A percentile compares a stretch with the other conserved stretches of the same genome.
Conservation (phyloP, 768 basidiomycete genomes). For the Sistotremastrum niveocremeum region DNA sequence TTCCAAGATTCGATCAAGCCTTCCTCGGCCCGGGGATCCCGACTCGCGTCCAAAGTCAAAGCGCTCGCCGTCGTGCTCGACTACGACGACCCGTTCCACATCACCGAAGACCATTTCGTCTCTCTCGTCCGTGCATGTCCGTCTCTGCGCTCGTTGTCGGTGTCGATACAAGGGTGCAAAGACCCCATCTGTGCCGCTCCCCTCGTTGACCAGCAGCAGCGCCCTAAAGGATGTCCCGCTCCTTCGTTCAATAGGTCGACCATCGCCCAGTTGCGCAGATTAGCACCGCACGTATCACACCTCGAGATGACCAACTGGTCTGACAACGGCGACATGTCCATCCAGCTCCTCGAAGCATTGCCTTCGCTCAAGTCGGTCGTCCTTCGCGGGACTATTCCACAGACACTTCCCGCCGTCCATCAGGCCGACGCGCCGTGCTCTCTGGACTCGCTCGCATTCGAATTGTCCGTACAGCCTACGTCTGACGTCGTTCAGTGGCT, state of each 20-base stretch:
- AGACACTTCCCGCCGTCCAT: slow-evolving; percentile 28
- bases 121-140: slow-evolving; percentile 45
- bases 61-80: slow-evolving; percentile 47
- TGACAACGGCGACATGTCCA: slow-evolving; percentile 39
- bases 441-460: slow-evolving; percentile 43
- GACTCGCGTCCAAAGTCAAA: slow-evolving; percentile 39
- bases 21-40: slow-evolving; percentile 31
- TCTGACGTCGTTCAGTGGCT: slow-evolving; percentile 59
- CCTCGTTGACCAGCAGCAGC: no score
- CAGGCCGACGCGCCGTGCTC: slow-evolving; percentile 30
- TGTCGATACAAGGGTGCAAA: slow-evolving; percentile 46
- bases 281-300: slow-evolving; percentile 34
- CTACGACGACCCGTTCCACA: slow-evolving; percentile 48
- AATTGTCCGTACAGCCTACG: slow-evolving; percentile 50
- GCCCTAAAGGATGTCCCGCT: slow-evolving; percentile 18
- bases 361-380: slow-evolving; percentile 41
- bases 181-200: slow-evolving; percentile 17
- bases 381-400: slow-evolving; percentile 44
- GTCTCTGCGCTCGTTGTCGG: slow-evolving; percentile 38
- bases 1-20: slow-evolving; percentile 40
- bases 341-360: slow-evolving; percentile 53
- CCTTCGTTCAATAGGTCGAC: slow-evolving; percentile 42
- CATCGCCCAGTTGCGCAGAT: slow-evolving; percentile 36
- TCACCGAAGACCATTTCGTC: slow-evolving; percentile 45
- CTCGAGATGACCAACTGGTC: slow-evolving; percentile 65